A percentile compares a stretch with the other conserved stretches of the same genome.
Conservation (phyloP, 768 basidiomycete species). For the Clitopilus passeckerianus region DNA sequence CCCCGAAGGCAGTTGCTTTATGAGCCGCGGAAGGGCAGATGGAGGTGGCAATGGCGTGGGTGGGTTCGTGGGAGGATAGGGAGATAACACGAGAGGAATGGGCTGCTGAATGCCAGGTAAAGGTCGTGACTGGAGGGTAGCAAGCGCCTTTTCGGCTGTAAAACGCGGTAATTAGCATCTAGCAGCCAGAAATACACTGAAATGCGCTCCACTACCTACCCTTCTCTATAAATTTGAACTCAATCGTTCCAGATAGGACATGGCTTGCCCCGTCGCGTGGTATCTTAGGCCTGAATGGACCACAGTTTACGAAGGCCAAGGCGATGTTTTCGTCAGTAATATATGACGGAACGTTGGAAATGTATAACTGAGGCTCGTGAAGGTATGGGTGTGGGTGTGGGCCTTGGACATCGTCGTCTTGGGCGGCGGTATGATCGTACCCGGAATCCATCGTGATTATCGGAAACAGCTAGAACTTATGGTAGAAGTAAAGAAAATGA, state of each 20-base stretch:
- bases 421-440: slow-evolving; percentile 29
- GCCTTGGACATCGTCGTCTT: slow-evolving; percentile 23
- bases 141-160: slow-evolving; percentile 84
- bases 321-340: slow-evolving; percentile 78
- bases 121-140: slow-evolving; percentile 74
- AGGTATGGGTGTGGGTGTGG: slow-evolving; percentile 76
- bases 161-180: neutral
- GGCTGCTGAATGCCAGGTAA: slow-evolving; percentile 58
- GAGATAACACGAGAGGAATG: slow-evolving; percentile 66
- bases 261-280: slow-evolving; percentile 49
- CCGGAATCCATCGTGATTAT: slow-evolving; percentile 40
- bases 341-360: slow-evolving; percentile 70
- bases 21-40: slow-evolving; percentile 69
- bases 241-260: slow-evolving; percentile 67
- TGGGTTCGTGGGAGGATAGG: slow-evolving; percentile 76
- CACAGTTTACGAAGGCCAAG: slow-evolving; percentile 65
- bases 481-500: slow-evolving; percentile 10
- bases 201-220: slow-evolving; percentile 39
- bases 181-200: neutral
- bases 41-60: slow-evolving; percentile 74
- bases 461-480: slow-evolving; percentile 13
- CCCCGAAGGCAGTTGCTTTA: slow-evolving; percentile 75
- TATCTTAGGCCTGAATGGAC: slow-evolving; percentile 79
- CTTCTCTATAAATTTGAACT: slow-evolving; percentile 79
- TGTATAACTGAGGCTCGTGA: slow-evolving; percentile 77